These are phyloP conservation scores for Tylopilus subfusipes DNA, from an alignment of 768 basidiomycete genomes.

Conservation along the genomic window DNA sequence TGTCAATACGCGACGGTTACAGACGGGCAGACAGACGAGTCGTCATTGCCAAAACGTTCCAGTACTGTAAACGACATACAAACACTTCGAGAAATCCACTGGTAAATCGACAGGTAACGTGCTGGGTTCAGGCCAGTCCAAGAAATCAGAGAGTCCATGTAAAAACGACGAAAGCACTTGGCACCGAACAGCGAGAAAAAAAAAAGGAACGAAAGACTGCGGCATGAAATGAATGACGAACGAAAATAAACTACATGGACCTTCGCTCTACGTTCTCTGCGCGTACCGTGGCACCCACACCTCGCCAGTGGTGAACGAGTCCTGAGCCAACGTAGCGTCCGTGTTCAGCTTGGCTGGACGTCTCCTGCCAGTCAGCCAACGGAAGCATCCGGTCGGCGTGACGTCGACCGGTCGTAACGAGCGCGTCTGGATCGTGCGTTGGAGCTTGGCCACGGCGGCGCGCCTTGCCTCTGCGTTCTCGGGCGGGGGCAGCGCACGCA, in stretches of 20 bases:
- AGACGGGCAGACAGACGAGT: too few relatives aligned
- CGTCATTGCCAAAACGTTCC: too few relatives aligned
- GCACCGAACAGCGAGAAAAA: background rate
- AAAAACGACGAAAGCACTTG: background rate
- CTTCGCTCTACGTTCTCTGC: background rate
- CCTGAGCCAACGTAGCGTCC: background rate
- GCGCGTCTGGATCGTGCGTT: constrained; percentile 19
- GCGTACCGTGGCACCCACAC: constrained; percentile 19
- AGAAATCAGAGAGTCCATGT: background rate
- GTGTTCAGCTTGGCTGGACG: constrained; percentile 3
- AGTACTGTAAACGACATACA: too few relatives aligned
- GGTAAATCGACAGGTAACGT: too few relatives aligned
- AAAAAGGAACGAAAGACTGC: background rate
- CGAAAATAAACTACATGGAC: background rate
- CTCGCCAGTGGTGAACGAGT: constrained; percentile 9
- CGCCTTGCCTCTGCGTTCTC: background rate
- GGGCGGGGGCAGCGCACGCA: constrained; percentile 20
- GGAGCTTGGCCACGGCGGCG: constrained; percentile 8
- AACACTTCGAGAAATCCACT: too few relatives aligned
- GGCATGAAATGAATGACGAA: background rate
- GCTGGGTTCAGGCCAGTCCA: background rate
- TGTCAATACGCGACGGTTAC: too few relatives aligned
- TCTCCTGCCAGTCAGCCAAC: constrained; percentile 10
- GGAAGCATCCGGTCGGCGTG: constrained; percentile 19
- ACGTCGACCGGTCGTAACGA: constrained; percentile 23